phyloP scores from a whole-genome alignment of 1,284 basidiomycete genomes.

The Trametes sp. region DNA sequence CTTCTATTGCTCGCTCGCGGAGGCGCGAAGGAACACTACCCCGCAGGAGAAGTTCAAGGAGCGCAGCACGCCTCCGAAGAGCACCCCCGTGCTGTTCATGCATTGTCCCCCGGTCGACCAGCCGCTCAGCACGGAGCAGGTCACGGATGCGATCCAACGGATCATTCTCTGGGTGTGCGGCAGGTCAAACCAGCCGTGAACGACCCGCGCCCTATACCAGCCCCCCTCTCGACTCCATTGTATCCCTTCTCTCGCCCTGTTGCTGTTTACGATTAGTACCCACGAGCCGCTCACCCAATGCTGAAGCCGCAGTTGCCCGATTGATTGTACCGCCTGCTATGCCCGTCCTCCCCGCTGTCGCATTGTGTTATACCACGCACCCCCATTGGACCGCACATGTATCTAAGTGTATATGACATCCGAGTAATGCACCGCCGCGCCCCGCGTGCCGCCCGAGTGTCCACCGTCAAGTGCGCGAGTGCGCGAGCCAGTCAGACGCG shows the following conservation, averaged over 20 bases:
- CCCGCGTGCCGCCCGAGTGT: slow-evolving; percentile 14
- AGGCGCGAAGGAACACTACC: slow-evolving; percentile 60
- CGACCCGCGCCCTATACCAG: not conserved
- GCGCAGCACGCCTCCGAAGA: slow-evolving; percentile 52
- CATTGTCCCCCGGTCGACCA: slow-evolving; percentile 73
- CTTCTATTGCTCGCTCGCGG: slow-evolving; percentile 81
- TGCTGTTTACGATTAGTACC: not conserved
- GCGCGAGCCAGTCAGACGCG: slow-evolving; percentile 27
- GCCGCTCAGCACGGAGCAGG: slow-evolving; percentile 67
- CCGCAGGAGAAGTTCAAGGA: slow-evolving; percentile 57
- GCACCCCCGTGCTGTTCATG: slow-evolving; percentile 65
- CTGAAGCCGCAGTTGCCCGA: slow-evolving; percentile 1
- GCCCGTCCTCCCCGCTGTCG: slow-evolving; percentile 18
- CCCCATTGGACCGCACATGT: slow-evolving; percentile 27
- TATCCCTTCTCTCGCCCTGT: not conserved
- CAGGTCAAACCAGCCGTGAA: slow-evolving; percentile 35
- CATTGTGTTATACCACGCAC: slow-evolving; percentile 29
- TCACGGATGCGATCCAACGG: slow-evolving; percentile 68
- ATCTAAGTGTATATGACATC: slow-evolving; percentile 27
- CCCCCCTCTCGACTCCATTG: not conserved
- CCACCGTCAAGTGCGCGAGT: not conserved
- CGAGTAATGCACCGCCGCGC: slow-evolving; percentile 18
- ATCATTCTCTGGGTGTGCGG: slow-evolving; percentile 66
- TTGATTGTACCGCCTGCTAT: slow-evolving; percentile 10
- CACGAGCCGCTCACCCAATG: not conserved